A percentile compares a stretch with the other conserved stretches of the same genome.
These are phyloP conservation scores for Trebouxia sp. DNA, from an alignment of 139 green algal species.

Conservation along the genomic window DNA sequence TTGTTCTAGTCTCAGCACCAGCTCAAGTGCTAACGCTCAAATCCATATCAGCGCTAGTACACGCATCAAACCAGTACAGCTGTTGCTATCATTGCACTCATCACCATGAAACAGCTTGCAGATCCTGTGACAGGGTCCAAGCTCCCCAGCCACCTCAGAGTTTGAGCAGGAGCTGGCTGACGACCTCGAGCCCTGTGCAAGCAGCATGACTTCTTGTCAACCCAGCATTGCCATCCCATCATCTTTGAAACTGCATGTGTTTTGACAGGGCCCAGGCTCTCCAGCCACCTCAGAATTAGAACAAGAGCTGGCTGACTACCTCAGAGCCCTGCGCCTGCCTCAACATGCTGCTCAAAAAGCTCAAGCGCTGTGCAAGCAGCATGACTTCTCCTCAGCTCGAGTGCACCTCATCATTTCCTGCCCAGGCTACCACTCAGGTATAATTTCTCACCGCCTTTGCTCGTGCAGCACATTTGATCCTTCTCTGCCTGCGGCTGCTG, in stretches of 20 bases:
- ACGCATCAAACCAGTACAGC: not conserved
- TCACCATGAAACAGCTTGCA: not conserved
- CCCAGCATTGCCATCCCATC: no score
- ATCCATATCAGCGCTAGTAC: no score
- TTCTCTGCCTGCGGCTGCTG: no score
- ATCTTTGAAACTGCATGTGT: not conserved
- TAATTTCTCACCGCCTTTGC: not conserved
- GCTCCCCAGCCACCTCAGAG: slow-evolving; percentile 13
- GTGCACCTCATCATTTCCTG: slow-evolving; percentile 59
- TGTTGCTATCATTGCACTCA: not conserved
- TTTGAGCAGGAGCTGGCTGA: slow-evolving; percentile 65
- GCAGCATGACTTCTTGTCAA: slow-evolving; percentile 67
- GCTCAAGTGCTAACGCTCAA: no score
- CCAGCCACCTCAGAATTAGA: slow-evolving; percentile 54
- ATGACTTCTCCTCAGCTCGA: slow-evolving; percentile 72
- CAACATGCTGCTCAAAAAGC: not conserved
- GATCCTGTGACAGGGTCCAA: not conserved
- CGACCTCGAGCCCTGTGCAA: slow-evolving; percentile 58
- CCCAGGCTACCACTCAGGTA: slow-evolving; percentile 57
- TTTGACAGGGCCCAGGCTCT: not conserved
- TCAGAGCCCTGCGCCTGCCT: slow-evolving; percentile 59
- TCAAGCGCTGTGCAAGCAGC: slow-evolving; percentile 18
- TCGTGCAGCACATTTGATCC: no score
- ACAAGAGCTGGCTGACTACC: slow-evolving; percentile 59
- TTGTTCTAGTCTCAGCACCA: no score